A percentile compares a stretch with the other conserved stretches of the same genome.
phyloP scores from a whole-genome alignment of 2,329 filamentous ascomycete genomes.

The Alternaria sp. region DNA sequence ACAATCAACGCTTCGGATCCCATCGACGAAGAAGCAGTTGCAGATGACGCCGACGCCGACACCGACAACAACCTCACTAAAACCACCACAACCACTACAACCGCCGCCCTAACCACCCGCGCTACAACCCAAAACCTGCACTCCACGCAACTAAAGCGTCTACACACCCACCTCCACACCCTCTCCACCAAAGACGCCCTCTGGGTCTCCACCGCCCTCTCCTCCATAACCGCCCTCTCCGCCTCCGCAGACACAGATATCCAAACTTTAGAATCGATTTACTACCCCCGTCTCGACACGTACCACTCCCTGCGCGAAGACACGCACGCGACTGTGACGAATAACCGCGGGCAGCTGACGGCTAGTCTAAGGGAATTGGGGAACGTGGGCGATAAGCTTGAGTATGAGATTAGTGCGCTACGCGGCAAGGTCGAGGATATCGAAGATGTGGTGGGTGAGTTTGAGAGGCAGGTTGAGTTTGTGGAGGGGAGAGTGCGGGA shows the following conservation, averaged over 20 bases:
- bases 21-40: constrained; percentile 25
- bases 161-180: constrained; percentile 66
- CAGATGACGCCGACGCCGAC: neutral
- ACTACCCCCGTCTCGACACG: constrained; percentile 72
- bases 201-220: constrained; percentile 68
- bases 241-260: constrained; percentile 64
- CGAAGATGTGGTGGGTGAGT: constrained; percentile 79
- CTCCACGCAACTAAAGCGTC: constrained; percentile 66
- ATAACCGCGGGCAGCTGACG: constrained; percentile 71
- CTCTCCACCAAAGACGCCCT: constrained; percentile 63
- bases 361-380: constrained; percentile 82
- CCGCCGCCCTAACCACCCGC: constrained; percentile 36
- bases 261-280: constrained; percentile 70
- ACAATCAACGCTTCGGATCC: constrained; percentile 24
- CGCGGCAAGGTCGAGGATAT: constrained; percentile 83
- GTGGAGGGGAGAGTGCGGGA: constrained; percentile 57
- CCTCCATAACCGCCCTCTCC: constrained; percentile 65
- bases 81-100: constrained; percentile 22
- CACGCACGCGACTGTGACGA: constrained; percentile 71
- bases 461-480: constrained; percentile 69
- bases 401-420: constrained; percentile 89
- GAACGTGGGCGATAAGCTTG: constrained; percentile 79
- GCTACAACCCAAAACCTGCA: constrained; percentile 48
- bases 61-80: neutral
- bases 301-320: constrained; percentile 72